Base-by-base conservation (phyloP, 495 filamentous ascomycete genomes). In the Geopyxis carbonaria region DNA sequence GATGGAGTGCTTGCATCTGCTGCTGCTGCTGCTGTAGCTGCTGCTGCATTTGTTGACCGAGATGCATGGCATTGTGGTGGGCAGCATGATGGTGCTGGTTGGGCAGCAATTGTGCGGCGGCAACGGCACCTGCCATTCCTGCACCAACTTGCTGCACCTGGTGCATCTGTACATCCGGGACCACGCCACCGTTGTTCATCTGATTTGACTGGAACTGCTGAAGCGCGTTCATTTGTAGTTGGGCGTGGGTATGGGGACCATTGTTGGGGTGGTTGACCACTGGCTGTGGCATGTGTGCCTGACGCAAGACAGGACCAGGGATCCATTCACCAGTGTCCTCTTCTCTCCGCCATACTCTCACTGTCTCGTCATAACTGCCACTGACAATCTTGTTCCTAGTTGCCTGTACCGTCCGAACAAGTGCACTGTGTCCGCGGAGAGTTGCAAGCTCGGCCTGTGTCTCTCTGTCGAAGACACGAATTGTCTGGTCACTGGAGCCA, bases 301-400 rank as follows among this genome's bases (percentile, higher is more conserved):
- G 85, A 9, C 72, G 67, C 7, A 94, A 68, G 23, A 66, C 63
- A 45, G 82, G 75, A 13, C 72, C 71, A 38, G 70, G 67, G 22
- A 70, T 69, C 87, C 89, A 97, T 3, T 11, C 18, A 22, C 72
- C 66, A 2, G 83, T 85, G 46, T 91, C 72, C 18, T 66, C 67
- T 41, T 86, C 78, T 34, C 80, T 75, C 43, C 78, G 77, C 89
- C 89, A 97, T 34, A 97, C 80, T 45, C 93, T 79, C 42, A 97
- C 81, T 25, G 73, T 81, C 60, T 93, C 83, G 48, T 97, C 89
- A 49, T 97, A 97, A 5, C 82, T 92, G 16, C 89, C 89, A 10
- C 82, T 91, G 14, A 97, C 80, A 42, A 97, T 95, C 13, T 84
- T 38, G 70, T 18, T 75, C 77, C 67, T 87, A 87, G 45, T 65